Conservation (phyloP, 805 yeast genomes). For the Starmerella apis region DNA sequence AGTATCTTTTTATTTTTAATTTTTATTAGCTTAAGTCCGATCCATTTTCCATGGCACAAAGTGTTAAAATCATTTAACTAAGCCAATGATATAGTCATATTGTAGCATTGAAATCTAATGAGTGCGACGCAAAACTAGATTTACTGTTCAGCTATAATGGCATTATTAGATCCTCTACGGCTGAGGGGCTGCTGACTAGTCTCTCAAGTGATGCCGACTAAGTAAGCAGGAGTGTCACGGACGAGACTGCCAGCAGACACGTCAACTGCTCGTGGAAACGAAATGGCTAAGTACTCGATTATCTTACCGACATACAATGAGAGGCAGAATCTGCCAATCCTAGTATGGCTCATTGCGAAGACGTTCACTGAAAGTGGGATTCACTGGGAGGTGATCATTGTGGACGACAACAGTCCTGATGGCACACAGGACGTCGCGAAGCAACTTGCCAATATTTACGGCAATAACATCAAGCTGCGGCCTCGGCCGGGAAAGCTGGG, state of each 20-base stretch:
- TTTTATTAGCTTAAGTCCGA: not conserved
- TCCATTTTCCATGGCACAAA: too few species aligned
- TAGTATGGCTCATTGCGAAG: constrained; percentile 57
- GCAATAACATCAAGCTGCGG: constrained; percentile 53
- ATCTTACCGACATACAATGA: constrained; percentile 73
- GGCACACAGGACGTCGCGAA: constrained; percentile 53
- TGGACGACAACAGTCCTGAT: constrained; percentile 72
- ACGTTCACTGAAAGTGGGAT: constrained; percentile 48
- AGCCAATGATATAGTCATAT: too few species aligned
- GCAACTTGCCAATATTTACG: constrained; percentile 38
- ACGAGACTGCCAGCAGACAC: not conserved
- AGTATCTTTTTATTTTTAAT: constrained; percentile 12
- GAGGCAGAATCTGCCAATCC: constrained; percentile 56
- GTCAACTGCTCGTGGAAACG: not conserved
- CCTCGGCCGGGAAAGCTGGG: constrained; percentile 72
- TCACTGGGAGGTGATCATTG: constrained; percentile 68
- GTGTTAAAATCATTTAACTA: too few species aligned
- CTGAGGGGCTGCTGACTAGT: not conserved
- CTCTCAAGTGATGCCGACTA: not conserved
- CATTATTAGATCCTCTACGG: too few species aligned
- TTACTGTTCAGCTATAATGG: too few species aligned
- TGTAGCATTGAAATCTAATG: too few species aligned
- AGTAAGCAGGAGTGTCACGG: not conserved
- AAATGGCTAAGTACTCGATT: constrained; percentile 49
- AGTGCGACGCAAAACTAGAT: too few species aligned